Percentiles rank a stretch among this genome's conserved stretches.
Evolutionary conservation across 148 eudicot genomes (phyloP).

Genomic region (Rhododendron molle): DNA sequence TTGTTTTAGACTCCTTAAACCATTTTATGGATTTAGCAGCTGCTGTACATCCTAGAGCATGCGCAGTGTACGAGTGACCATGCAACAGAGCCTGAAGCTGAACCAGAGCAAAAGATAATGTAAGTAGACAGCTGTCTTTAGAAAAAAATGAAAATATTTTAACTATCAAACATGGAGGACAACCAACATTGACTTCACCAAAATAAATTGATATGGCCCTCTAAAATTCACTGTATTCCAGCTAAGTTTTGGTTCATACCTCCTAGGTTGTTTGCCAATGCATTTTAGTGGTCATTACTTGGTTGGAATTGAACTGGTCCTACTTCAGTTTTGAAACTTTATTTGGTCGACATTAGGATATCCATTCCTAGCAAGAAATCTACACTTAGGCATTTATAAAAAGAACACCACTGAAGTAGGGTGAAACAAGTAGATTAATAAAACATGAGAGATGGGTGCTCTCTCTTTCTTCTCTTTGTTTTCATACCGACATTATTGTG

Average conservation of each 20-base stretch:
- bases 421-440: background rate
- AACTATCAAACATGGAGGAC: background rate
- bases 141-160: background rate
- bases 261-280: background rate
- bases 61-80: conserved; percentile 94
- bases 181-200: background rate
- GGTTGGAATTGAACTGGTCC: background rate
- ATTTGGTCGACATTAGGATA: background rate
- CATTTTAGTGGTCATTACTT: background rate
- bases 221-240: background rate
- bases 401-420: background rate
- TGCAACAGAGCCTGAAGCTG: conserved; percentile 90
- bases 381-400: background rate
- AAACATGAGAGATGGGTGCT: background rate
- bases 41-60: conserved; percentile 92
- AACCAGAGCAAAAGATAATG: conserved; percentile 3
- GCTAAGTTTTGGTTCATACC: background rate
- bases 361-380: background rate
- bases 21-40: conserved; percentile 74
- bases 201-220: background rate
- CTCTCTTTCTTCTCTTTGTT: background rate
- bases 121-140: background rate
- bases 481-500: background rate
- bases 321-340: background rate
- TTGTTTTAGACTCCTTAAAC: conserved; percentile 73